These are phyloP conservation scores for Ustilago loliicola DNA, from an alignment of 1,284 basidiomycete genomes.

Conservation along the genomic window DNA sequence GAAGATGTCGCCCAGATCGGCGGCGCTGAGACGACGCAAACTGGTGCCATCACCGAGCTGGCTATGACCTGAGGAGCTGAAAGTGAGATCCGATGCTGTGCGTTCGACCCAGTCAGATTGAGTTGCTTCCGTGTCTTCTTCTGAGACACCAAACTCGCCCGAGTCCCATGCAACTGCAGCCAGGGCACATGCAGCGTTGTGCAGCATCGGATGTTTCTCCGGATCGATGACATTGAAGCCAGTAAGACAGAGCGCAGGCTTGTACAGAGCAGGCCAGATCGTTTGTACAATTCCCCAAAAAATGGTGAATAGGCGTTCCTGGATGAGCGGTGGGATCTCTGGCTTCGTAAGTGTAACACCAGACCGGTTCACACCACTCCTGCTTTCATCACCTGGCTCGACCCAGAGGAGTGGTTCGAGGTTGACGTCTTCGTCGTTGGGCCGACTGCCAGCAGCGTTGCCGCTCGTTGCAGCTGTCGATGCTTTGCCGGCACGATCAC, in stretches of 20 bases:
- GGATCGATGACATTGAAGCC: slow-evolving; percentile 46
- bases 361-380: slow-evolving; percentile 31
- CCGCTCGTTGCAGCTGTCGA: neutral
- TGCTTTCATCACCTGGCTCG: slow-evolving; percentile 30
- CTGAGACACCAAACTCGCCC: slow-evolving; percentile 38
- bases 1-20: slow-evolving; percentile 52
- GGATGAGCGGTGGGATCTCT: slow-evolving; percentile 45
- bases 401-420: slow-evolving; percentile 51
- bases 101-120: slow-evolving; percentile 49
- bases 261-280: slow-evolving; percentile 58
- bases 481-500: neutral
- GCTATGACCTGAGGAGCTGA: slow-evolving; percentile 28
- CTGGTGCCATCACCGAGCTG: slow-evolving; percentile 32
- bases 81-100: slow-evolving; percentile 40
- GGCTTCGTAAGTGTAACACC: slow-evolving; percentile 44
- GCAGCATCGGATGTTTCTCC: slow-evolving; percentile 54
- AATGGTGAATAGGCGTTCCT: slow-evolving; percentile 52
- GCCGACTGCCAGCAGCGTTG: neutral
- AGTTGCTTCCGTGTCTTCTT: slow-evolving; percentile 42
- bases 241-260: slow-evolving; percentile 33
- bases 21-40: slow-evolving; percentile 29
- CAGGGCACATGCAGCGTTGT: slow-evolving; percentile 54
- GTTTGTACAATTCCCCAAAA: slow-evolving; percentile 51
- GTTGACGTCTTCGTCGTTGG: slow-evolving; percentile 27
- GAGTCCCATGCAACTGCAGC: slow-evolving; percentile 54